Conservation (phyloP, 306 rosid genomes). For the Vigna mungo region DNA sequence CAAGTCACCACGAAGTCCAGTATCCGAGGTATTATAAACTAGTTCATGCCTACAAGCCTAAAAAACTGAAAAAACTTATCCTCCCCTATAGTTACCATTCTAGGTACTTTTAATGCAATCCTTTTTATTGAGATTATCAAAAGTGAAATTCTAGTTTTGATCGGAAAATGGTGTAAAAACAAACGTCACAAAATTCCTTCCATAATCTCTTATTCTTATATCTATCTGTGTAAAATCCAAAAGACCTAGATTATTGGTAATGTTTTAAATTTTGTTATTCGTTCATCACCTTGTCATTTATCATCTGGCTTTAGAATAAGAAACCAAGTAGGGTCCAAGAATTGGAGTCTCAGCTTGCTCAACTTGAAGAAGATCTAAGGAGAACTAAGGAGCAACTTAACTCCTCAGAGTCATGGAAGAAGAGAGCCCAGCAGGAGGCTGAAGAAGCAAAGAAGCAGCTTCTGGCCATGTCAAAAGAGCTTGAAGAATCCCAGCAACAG, state of each 20-base stretch:
- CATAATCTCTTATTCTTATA: neutral
- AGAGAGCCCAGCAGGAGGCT: slow-evolving; percentile 68
- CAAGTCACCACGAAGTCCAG: slow-evolving; percentile 66
- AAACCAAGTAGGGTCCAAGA: slow-evolving; percentile 64
- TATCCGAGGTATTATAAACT: slow-evolving; percentile 63
- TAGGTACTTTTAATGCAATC: neutral
- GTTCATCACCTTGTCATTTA: slow-evolving; percentile 6
- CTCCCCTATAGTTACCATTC: neutral
- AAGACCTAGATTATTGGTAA: neutral
- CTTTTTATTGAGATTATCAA: neutral
- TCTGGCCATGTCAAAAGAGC: slow-evolving; percentile 59
- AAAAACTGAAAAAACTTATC: neutral
- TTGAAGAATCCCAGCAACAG: slow-evolving; percentile 80
- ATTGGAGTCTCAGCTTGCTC: slow-evolving; percentile 69
- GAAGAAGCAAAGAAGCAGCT: slow-evolving; percentile 77
- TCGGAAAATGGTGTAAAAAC: neutral
- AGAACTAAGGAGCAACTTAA: slow-evolving; percentile 72
- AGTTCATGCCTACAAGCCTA: neutral
- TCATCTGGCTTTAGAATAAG: slow-evolving; percentile 63
- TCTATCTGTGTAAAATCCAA: neutral
- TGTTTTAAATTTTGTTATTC: neutral
- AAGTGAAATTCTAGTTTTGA: neutral
- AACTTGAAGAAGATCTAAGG: slow-evolving; percentile 79
- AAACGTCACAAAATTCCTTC: neutral
- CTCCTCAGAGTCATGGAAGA: slow-evolving; percentile 68